A percentile compares a stretch with the other conserved stretches of the same genome.
Evolutionary conservation across 139 green algal species (phyloP).

Genomic region (Spirogloea muscicola): DNA sequence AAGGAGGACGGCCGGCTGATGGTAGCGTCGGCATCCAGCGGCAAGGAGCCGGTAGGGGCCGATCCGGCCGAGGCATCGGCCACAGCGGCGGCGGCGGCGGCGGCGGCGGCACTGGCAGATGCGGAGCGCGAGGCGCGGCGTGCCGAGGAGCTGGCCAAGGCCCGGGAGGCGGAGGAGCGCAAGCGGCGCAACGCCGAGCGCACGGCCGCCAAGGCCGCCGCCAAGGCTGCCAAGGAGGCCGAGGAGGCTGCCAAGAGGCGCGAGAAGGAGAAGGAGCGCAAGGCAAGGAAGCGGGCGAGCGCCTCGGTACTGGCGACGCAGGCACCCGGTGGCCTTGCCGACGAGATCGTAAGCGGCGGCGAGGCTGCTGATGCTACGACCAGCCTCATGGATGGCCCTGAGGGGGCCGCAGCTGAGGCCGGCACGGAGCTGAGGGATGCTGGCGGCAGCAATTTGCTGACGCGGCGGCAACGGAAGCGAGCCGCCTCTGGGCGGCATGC

Average conservation of each 20-base stretch:
- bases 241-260: conserved; percentile 20
- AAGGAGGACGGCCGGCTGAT: conserved; percentile 7
- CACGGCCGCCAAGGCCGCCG: conserved; percentile 6
- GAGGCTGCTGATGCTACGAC: too few species aligned
- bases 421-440: too few species aligned
- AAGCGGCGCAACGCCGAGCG: conserved; percentile 39
- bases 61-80: background rate
- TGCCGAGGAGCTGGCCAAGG: conserved; percentile 35
- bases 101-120: conserved; percentile 1
- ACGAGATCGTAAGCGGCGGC: too few species aligned
- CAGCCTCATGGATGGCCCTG: too few species aligned
- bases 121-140: conserved; percentile 15
- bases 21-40: too few species aligned
- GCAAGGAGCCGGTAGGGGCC: too few species aligned
- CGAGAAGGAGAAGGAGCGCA: conserved; percentile 22
- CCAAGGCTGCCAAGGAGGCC: conserved; percentile 22
- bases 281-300: background rate
- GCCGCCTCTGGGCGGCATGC: too few species aligned
- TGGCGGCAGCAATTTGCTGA: too few species aligned
- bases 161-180: conserved; percentile 36
- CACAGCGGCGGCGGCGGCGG: conserved; percentile 1
- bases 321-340: too few species aligned
- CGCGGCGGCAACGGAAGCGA: too few species aligned
- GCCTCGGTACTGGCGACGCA: too few species aligned
- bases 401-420: too few species aligned